phyloP scores from a whole-genome alignment of 2,329 filamentous ascomycete species.

The Furcasterigmium sp. region DNA sequence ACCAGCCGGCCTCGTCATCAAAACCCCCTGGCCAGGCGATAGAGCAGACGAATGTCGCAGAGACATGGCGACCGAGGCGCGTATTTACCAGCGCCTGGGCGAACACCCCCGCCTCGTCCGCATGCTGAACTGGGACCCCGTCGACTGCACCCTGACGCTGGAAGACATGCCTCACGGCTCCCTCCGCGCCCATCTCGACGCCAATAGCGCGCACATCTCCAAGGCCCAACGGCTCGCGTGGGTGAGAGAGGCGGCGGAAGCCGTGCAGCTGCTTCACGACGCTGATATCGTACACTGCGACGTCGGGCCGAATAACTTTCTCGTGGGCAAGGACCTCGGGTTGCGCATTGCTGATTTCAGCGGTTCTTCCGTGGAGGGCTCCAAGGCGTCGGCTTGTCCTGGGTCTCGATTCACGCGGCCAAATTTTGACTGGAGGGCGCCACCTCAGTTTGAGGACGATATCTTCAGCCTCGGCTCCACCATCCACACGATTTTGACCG shows the following conservation, averaged over 20 bases:
- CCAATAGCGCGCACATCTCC: neutral
- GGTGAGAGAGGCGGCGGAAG: neutral
- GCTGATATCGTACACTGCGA: slow-evolving; percentile 31
- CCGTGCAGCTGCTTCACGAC: neutral
- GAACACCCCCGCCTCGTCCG: neutral
- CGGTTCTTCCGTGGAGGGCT: slow-evolving; percentile 22
- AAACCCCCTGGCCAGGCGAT: slow-evolving; percentile 3
- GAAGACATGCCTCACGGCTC: slow-evolving; percentile 5
- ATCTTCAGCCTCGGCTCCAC: slow-evolving; percentile 27
- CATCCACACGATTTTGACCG: slow-evolving; percentile 27
- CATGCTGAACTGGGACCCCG: slow-evolving; percentile 1
- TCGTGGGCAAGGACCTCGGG: slow-evolving; percentile 20
- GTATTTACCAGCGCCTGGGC: slow-evolving; percentile 5
- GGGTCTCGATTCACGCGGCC: slow-evolving; percentile 14
- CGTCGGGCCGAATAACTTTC: slow-evolving; percentile 28
- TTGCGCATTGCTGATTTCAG: slow-evolving; percentile 22
- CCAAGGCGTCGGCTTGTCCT: slow-evolving; percentile 14
- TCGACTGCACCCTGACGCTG: neutral
- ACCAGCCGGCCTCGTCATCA: slow-evolving; percentile 1
- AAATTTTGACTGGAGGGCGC: neutral
- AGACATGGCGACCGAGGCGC: slow-evolving; percentile 2
- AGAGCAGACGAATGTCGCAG: neutral
- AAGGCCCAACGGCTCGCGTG: neutral
- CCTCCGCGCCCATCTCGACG: slow-evolving; percentile 1
- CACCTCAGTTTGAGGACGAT: slow-evolving; percentile 15